phyloP scores from a whole-genome alignment of 148 eudicot species.

The Rhododendron ferrugineum region DNA sequence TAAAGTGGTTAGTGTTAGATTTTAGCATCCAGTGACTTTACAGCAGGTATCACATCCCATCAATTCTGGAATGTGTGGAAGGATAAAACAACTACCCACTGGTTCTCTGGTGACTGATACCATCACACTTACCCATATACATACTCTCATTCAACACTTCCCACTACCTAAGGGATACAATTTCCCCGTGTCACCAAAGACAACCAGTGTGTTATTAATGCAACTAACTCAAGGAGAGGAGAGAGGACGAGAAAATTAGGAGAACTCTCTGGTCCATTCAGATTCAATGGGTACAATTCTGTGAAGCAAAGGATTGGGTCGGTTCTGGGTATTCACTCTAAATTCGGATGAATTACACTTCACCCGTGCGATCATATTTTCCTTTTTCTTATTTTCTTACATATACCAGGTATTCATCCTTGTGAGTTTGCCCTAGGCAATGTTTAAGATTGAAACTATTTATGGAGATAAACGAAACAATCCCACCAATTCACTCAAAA shows the following conservation, averaged over 20 bases:
- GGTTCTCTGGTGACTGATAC: background rate
- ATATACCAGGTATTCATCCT: background rate
- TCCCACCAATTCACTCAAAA: too few species aligned
- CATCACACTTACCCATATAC: background rate
- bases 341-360: background rate
- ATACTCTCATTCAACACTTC: background rate
- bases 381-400: background rate
- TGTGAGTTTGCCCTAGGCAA: background rate
- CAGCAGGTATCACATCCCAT: background rate
- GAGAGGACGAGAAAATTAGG: background rate
- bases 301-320: background rate
- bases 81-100: background rate
- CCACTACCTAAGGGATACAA: background rate
- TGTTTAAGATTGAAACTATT: too few species aligned
- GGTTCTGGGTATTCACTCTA: background rate
- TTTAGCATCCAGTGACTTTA: background rate
- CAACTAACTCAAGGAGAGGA: background rate
- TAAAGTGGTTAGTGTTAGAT: background rate
- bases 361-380: background rate
- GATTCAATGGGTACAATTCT: background rate
- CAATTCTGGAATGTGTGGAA: background rate
- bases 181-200: background rate
- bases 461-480: too few species aligned
- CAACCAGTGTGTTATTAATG: background rate
- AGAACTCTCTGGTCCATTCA: background rate